Evolutionary conservation across 31 red algal genomes (phyloP).

Genomic region (Asparagopsis taxiformis): DNA sequence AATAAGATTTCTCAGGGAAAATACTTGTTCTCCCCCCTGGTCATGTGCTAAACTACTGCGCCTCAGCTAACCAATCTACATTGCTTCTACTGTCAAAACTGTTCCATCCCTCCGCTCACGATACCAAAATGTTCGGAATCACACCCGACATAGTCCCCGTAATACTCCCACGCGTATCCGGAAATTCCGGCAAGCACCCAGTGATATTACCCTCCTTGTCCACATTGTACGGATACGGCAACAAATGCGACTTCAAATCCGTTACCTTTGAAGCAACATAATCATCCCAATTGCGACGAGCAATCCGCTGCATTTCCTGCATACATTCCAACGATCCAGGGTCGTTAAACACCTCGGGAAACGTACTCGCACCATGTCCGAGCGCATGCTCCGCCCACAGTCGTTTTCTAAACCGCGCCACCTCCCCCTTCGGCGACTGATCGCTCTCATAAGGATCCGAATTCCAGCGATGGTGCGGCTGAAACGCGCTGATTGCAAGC

Average conservation of each 20-base stretch:
- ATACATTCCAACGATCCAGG: constrained; percentile 49
- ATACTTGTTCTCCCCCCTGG: no score
- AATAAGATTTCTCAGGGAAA: no score
- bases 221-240: constrained; percentile 68
- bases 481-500: constrained; percentile 50
- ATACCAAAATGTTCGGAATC: constrained; percentile 57
- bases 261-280: constrained; percentile 26
- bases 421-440: constrained; percentile 52
- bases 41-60: no score
- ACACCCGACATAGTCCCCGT: constrained; percentile 27
- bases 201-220: constrained; percentile 29
- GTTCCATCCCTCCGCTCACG: constrained; percentile 10
- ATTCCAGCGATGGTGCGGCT: constrained; percentile 31
- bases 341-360: constrained; percentile 36
- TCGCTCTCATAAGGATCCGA: constrained; percentile 1
- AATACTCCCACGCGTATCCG: constrained; percentile 45
- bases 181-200: constrained; percentile 33
- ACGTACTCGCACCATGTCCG: constrained; percentile 1
- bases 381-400: constrained; percentile 74
- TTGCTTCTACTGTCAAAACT: not conserved
- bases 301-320: constrained; percentile 49
- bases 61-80: not conserved
- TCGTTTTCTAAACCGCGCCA: constrained; percentile 49
- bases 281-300: constrained; percentile 42
- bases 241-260: constrained; percentile 38